Percentiles rank a stretch among this genome's conserved stretches.
Conservation (phyloP, 352 stramenopile genomes). For the Elongisporangium undulatum region DNA sequence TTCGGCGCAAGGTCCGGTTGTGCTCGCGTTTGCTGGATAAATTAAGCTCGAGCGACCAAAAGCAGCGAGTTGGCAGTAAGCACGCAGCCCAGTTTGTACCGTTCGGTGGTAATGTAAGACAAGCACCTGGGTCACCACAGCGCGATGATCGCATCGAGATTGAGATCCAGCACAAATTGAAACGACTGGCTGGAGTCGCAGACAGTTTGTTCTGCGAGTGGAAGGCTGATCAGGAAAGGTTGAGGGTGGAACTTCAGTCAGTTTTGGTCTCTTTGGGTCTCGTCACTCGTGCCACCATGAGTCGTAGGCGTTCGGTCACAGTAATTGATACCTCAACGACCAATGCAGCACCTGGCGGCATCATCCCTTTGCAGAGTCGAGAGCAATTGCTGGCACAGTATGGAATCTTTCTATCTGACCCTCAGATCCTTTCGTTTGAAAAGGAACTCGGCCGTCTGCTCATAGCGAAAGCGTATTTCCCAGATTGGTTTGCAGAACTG, state of each 20-base stretch:
- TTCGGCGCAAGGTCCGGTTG: slow-evolving; percentile 27
- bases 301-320: neutral
- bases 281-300: neutral
- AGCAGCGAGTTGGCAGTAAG: neutral
- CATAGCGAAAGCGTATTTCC: slow-evolving; percentile 35
- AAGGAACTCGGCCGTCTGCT: slow-evolving; percentile 19
- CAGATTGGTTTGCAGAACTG: slow-evolving; percentile 13
- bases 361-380: neutral
- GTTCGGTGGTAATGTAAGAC: neutral
- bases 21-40: slow-evolving; percentile 22
- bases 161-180: neutral
- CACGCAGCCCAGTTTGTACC: neutral
- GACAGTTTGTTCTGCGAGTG: neutral
- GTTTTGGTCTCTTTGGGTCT: neutral
- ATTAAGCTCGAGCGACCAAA: neutral
- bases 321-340: neutral
- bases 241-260: neutral
- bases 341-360: neutral
- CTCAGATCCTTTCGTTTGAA: slow-evolving; percentile 1
- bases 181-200: neutral
- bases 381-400: neutral
- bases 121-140: neutral
- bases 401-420: slow-evolving; percentile 4
- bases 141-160: neutral
- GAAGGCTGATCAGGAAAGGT: neutral